phyloP scores from a whole-genome alignment of 179 eudicot genomes.

The Silene vulgaris region DNA sequence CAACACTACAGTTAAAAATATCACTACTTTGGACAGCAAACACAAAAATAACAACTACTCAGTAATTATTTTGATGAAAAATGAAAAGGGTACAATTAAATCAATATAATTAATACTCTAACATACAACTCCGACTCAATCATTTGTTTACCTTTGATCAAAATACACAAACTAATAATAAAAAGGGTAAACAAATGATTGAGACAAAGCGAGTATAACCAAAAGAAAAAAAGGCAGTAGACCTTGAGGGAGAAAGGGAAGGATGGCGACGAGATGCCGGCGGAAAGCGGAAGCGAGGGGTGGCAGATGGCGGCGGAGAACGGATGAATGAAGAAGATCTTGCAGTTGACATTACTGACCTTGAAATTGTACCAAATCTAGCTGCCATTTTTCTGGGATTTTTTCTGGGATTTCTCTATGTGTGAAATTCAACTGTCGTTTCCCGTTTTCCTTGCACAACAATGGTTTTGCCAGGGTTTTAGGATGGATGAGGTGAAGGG shows the following conservation, averaged over 20 bases:
- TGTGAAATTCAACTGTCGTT: not conserved
- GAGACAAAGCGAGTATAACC: not conserved
- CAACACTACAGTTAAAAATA: not conserved
- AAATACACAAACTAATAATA: not conserved
- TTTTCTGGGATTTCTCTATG: too few relatives aligned
- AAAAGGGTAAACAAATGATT: not conserved
- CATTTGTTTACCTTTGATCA: too few relatives aligned
- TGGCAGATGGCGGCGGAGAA: slow-evolving; percentile 19
- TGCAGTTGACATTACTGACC: slow-evolving; percentile 35
- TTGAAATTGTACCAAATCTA: slow-evolving; percentile 26
- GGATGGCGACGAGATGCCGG: slow-evolving; percentile 28
- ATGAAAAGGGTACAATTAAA: not conserved
- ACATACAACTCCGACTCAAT: too few relatives aligned
- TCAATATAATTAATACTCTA: not conserved
- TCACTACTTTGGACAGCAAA: not conserved
- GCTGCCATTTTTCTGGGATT: slow-evolving; percentile 29
- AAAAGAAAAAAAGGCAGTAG: too few relatives aligned
- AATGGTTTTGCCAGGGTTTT: slow-evolving; percentile 27
- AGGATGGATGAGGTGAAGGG: not conserved
- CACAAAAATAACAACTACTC: not conserved
- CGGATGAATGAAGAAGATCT: slow-evolving; percentile 27
- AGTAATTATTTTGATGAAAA: not conserved
- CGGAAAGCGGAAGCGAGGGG: slow-evolving; percentile 29
- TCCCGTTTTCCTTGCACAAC: not conserved
- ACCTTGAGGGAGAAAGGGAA: slow-evolving; percentile 32